Evolutionary conservation across 2,329 filamentous ascomycete genomes (phyloP).

Genomic region (Lecanicillium sp.): DNA sequence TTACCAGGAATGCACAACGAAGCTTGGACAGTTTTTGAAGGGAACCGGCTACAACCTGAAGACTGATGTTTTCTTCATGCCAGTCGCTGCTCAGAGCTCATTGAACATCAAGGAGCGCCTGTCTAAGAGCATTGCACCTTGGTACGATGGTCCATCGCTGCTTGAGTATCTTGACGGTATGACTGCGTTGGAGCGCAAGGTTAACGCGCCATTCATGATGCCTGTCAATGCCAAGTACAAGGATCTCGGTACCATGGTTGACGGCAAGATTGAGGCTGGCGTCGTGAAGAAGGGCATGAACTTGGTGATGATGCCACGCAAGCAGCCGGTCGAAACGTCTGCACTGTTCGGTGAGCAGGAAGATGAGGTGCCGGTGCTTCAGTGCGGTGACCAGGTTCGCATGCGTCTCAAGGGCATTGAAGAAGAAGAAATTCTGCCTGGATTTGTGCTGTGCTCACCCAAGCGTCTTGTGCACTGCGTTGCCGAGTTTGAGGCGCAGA

Average conservation of each 20-base stretch:
- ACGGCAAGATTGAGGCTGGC: conserved; percentile 94
- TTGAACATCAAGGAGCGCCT: conserved; percentile 84
- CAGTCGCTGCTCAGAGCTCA: conserved; percentile 81
- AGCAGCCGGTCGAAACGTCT: conserved; percentile 68
- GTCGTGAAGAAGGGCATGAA: conserved; percentile 83
- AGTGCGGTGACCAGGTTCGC: conserved; percentile 91
- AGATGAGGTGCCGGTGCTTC: conserved; percentile 74
- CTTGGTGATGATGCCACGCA: conserved; percentile 94
- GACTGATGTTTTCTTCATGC: conserved; percentile 91
- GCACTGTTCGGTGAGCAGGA: conserved; percentile 93
- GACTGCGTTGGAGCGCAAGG: conserved; percentile 86
- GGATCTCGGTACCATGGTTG: conserved; percentile 94
- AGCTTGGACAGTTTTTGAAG: conserved; percentile 82
- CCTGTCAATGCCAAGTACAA: conserved; percentile 91
- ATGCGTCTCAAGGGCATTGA: conserved; percentile 88
- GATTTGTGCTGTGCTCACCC: conserved; percentile 91
- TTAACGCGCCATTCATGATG: conserved; percentile 99
- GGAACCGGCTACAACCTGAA: conserved; percentile 90
- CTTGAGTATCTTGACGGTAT: conserved; percentile 94
- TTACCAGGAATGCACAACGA: conserved; percentile 87
- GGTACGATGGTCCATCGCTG: conserved; percentile 83
- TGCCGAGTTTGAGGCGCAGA: conserved; percentile 85
- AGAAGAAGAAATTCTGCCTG: conserved; percentile 92
- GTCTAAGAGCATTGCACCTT: conserved; percentile 65
- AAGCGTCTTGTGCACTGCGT: conserved; percentile 93